These are phyloP conservation scores for Breviolum minutum DNA, from an alignment of 73 alveolate genomes.

Conservation along the genomic window DNA sequence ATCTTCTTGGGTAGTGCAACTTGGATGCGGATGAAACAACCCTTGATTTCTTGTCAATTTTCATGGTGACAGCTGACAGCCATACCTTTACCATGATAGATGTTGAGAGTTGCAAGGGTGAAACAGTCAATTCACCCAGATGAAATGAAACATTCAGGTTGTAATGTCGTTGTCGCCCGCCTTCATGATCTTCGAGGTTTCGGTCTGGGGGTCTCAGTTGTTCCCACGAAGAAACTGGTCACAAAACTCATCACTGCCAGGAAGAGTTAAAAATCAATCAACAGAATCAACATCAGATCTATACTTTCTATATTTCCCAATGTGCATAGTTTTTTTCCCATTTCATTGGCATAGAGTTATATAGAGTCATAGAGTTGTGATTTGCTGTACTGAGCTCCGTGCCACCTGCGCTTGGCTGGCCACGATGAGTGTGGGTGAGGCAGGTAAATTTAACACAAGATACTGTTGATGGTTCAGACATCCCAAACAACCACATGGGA, in stretches of 20 bases:
- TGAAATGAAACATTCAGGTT: background rate
- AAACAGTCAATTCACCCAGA: background rate
- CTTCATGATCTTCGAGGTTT: slow-evolving; percentile 85
- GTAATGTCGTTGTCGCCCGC: slow-evolving; percentile 85
- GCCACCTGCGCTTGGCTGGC: slow-evolving; percentile 84
- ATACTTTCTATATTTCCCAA: background rate
- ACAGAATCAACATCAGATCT: background rate
- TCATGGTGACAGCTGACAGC: background rate
- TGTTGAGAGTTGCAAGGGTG: too few species aligned
- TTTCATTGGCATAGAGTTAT: too few species aligned
- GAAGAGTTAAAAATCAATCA: too few species aligned
- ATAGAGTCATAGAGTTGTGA: too few species aligned
- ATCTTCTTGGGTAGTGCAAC: slow-evolving; percentile 59
- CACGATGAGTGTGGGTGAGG: slow-evolving; percentile 87
- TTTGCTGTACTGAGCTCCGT: slow-evolving; percentile 3
- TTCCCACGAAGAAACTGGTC: too few species aligned
- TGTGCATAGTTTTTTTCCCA: too few species aligned
- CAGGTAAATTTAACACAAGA: background rate
- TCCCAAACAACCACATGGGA: too few species aligned
- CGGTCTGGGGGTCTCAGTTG: background rate
- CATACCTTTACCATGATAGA: background rate
- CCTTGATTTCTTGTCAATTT: background rate
- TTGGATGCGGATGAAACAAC: background rate
- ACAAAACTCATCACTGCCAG: background rate
- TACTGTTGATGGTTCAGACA: too few species aligned